Conservation (phyloP, 2,329 filamentous ascomycete genomes). For the Claviceps sp. region DNA sequence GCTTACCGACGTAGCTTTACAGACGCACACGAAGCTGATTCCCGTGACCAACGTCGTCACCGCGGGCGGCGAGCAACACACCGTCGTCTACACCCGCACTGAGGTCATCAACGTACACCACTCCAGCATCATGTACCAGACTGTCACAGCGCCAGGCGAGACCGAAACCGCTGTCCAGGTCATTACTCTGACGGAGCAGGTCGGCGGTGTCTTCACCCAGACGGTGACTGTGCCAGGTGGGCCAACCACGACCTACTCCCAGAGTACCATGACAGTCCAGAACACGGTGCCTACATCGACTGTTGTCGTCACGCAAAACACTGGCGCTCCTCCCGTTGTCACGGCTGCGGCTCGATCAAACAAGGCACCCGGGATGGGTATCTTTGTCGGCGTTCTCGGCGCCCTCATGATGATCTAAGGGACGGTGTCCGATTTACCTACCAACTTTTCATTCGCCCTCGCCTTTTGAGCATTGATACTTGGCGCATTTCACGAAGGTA, state of each 20-base stretch:
- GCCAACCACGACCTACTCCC: constrained; percentile 21
- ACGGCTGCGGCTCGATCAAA: constrained; percentile 13
- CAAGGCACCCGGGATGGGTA: constrained; percentile 20
- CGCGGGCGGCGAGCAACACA: constrained; percentile 17
- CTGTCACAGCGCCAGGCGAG: constrained; percentile 23
- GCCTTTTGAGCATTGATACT: neutral
- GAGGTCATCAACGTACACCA: constrained; percentile 16
- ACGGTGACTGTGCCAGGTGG: constrained; percentile 24
- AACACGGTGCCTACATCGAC: constrained; percentile 12
- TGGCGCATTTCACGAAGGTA: neutral
- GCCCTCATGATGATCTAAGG: constrained; percentile 7
- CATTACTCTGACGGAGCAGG: constrained; percentile 26
- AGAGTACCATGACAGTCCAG: constrained; percentile 23
- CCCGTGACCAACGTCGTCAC: constrained; percentile 21
- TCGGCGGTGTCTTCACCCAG: constrained; percentile 29
- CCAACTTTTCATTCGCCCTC: neutral
- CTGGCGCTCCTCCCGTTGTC: constrained; percentile 10
- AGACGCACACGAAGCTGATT: constrained; percentile 25
- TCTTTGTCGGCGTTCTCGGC: constrained; percentile 10
- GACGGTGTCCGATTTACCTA: neutral
- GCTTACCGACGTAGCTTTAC: constrained; percentile 15
- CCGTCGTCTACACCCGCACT: constrained; percentile 12
- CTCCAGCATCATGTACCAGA: constrained; percentile 19
- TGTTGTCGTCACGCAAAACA: constrained; percentile 7
- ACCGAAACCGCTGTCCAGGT: constrained; percentile 21